Percentiles rank a stretch among this genome's conserved stretches.
Evolutionary conservation across 2,329 filamentous ascomycete species (phyloP).

Genomic region (Cadophora gregata): DNA sequence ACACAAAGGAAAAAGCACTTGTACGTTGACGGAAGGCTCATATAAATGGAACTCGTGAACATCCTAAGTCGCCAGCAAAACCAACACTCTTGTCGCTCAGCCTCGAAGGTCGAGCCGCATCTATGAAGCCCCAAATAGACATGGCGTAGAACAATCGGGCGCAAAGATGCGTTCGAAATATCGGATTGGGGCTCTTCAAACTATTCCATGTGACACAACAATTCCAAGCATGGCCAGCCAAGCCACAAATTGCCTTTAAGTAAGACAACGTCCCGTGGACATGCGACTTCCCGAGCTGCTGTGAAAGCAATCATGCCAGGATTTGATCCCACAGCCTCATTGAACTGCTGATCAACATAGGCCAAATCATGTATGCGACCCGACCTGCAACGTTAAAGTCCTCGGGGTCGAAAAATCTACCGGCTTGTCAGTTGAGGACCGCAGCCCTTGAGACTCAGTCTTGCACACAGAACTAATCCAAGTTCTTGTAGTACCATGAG

Average conservation of each 20-base stretch:
- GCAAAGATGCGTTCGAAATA: too few species aligned
- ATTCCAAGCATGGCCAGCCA: not conserved
- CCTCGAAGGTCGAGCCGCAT: not conserved
- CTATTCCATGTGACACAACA: not conserved
- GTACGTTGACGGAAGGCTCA: not conserved
- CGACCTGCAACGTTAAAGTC: not conserved
- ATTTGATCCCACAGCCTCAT: not conserved
- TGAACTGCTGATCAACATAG: not conserved
- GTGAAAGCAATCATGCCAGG: not conserved
- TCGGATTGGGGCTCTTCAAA: too few species aligned
- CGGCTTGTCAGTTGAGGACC: too few species aligned
- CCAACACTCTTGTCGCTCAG: not conserved
- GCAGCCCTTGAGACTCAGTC: not conserved
- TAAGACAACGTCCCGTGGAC: slow-evolving; percentile 9
- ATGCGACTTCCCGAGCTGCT: not conserved
- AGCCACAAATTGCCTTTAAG: not conserved
- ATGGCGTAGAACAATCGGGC: too few species aligned
- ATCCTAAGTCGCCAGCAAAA: not conserved
- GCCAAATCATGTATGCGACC: not conserved
- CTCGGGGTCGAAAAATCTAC: not conserved
- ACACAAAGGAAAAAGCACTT: not conserved
- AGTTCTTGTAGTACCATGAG: not conserved
- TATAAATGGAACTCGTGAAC: not conserved
- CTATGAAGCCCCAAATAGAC: not conserved
- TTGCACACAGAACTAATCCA: not conserved